A percentile compares a stretch with the other conserved stretches of the same genome.
Evolutionary conservation across 2,329 filamentous ascomycete genomes (phyloP).

Genomic region (Aureobasidium pullulans): DNA sequence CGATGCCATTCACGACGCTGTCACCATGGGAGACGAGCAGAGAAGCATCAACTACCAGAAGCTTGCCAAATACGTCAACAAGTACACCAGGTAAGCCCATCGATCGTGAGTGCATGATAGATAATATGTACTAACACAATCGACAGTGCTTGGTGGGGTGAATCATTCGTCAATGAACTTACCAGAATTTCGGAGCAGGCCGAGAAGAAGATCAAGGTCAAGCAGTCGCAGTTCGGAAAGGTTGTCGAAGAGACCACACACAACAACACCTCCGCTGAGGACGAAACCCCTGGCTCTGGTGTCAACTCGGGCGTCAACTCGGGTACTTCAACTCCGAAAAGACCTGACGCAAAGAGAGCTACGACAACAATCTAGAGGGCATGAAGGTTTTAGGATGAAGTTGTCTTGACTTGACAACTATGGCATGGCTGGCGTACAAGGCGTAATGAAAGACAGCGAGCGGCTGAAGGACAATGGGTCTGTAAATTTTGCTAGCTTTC

Average conservation of each 20-base stretch:
- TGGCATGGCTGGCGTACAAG: constrained; percentile 4
- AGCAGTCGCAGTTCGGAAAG: constrained; percentile 18
- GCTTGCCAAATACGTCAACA: constrained; percentile 89
- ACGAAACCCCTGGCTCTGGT: not conserved
- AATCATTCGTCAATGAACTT: constrained; percentile 83
- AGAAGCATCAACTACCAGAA: constrained; percentile 82
- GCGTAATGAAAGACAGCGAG: not conserved
- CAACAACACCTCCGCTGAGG: not conserved
- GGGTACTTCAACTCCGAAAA: not conserved
- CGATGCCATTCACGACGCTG: constrained; percentile 88
- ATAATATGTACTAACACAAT: not conserved
- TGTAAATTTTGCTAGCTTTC: not conserved
- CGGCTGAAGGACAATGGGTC: not conserved
- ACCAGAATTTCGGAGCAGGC: constrained; percentile 49
- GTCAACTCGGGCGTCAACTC: not conserved
- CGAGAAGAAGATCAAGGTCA: constrained; percentile 42
- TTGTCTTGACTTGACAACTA: not conserved
- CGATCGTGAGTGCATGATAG: no score
- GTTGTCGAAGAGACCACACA: not conserved
- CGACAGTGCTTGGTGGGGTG: constrained; percentile 80
- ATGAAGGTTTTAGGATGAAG: not conserved
- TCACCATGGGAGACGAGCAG: constrained; percentile 89
- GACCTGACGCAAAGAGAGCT: constrained; percentile 4
- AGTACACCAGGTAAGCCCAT: constrained; percentile 68
- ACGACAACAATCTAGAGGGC: not conserved